These are phyloP conservation scores for Colletotrichum sublineola DNA, from an alignment of 2,329 filamentous ascomycete species.

Conservation along the genomic window DNA sequence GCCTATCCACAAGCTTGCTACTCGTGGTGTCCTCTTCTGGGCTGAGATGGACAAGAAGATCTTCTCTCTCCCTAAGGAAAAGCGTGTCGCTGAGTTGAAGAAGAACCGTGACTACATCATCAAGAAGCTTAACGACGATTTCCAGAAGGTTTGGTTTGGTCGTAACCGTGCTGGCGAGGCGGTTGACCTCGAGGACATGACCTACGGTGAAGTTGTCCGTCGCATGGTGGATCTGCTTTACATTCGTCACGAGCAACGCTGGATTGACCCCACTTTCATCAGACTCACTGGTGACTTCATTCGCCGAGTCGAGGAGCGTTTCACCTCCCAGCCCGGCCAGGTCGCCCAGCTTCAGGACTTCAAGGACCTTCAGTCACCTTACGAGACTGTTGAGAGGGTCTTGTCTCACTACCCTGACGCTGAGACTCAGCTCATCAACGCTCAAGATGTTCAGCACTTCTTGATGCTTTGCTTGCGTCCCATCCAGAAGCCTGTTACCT, in stretches of 20 bases:
- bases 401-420: slow-evolving; percentile 88
- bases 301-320: slow-evolving; percentile 95
- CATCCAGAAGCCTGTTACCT: slow-evolving; percentile 95
- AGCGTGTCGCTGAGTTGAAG: slow-evolving; percentile 87
- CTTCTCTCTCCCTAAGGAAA: slow-evolving; percentile 95
- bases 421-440: slow-evolving; percentile 92
- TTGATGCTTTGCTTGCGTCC: slow-evolving; percentile 90
- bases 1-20: slow-evolving; percentile 98
- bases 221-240: slow-evolving; percentile 93
- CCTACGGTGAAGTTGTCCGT: slow-evolving; percentile 87
- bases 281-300: slow-evolving; percentile 95
- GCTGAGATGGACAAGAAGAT: slow-evolving; percentile 99
- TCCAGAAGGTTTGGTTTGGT: slow-evolving; percentile 97
- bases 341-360: slow-evolving; percentile 91
- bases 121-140: slow-evolving; percentile 94
- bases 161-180: slow-evolving; percentile 83
- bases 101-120: slow-evolving; percentile 93
- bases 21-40: slow-evolving; percentile 96
- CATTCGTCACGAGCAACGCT: slow-evolving; percentile 89
- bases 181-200: slow-evolving; percentile 95
- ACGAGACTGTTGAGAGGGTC: slow-evolving; percentile 81
- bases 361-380: slow-evolving; percentile 87
- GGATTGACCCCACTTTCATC: slow-evolving; percentile 89
- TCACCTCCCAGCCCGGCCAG: slow-evolving; percentile 79
- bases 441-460: slow-evolving; percentile 98